phyloP scores from a whole-genome alignment of 345 rosid genomes.

The Moringa oleifera region DNA sequence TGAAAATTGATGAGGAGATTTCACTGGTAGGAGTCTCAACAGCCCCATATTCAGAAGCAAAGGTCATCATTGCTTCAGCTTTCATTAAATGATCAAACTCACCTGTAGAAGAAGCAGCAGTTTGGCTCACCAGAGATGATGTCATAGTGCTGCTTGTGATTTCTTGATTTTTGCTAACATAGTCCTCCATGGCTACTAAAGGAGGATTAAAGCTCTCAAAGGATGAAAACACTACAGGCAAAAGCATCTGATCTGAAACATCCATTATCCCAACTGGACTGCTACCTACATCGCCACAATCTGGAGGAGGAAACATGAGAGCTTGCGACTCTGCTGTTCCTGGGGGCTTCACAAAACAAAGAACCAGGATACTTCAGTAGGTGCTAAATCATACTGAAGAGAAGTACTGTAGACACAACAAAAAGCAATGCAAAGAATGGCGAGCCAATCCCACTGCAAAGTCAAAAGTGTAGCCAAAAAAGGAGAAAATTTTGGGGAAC shows the following conservation, averaged over 20 bases:
- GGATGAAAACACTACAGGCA: slow-evolving; percentile 73
- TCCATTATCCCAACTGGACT: slow-evolving; percentile 80
- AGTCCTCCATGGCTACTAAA: slow-evolving; percentile 56
- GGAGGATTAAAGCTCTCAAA: slow-evolving; percentile 77
- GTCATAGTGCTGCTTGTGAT: slow-evolving; percentile 36
- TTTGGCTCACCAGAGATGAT: slow-evolving; percentile 41
- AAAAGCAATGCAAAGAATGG: not conserved
- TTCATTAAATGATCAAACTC: slow-evolving; percentile 93
- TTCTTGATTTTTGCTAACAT: slow-evolving; percentile 67
- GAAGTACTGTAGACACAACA: slow-evolving; percentile 6
- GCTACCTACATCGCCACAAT: slow-evolving; percentile 71
- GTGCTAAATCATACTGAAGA: slow-evolving; percentile 16
- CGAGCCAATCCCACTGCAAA: slow-evolving; percentile 3
- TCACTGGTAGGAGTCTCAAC: slow-evolving; percentile 75
- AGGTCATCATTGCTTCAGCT: slow-evolving; percentile 94
- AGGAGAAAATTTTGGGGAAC: not conserved
- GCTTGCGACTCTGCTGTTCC: slow-evolving; percentile 98
- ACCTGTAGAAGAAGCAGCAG: slow-evolving; percentile 40
- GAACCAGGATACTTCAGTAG: slow-evolving; percentile 19
- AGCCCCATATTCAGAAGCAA: slow-evolving; percentile 95
- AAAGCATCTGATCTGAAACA: slow-evolving; percentile 71
- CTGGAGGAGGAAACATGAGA: slow-evolving; percentile 71
- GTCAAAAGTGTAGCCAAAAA: slow-evolving; percentile 3
- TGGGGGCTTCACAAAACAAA: slow-evolving; percentile 74
- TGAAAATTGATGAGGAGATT: slow-evolving; percentile 55